Base-by-base conservation (phyloP, 306 rosid genomes). In the Begonia masoniana region DNA sequence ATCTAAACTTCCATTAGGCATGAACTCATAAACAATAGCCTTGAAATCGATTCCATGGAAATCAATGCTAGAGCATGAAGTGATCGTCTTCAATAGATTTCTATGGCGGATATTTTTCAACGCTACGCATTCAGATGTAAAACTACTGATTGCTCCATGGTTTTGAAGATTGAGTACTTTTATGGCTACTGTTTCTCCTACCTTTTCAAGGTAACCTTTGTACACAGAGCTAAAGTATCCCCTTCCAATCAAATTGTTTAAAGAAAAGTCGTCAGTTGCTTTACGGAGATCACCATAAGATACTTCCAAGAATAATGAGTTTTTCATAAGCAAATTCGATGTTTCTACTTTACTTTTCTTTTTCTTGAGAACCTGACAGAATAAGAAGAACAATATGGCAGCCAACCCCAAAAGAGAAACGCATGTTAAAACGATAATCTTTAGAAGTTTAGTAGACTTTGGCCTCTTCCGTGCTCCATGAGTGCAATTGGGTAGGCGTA, bases 61-160 rank as follows among this genome's bases (percentile, higher is more conserved):
- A 21, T 52, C 56, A 9, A 52, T 52, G 31, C 56, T 52, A 10
- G 56, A 52, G n/a, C 56, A 52, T 11, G n/a, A 31, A 4, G 56
- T 52, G 10, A 52, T n/a, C 5, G 41, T 19, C 3, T 15, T 52
- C 56, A 52, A 9, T 0, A 52, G 56, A 52, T 52, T 52, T 52
- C 41, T n/a, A 11, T 52, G 56, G 15, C 56, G 15, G 15, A 52
- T 23, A 23, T 52, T 21, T 23, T 23, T 52, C 56, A 52, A 17
- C 15, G 56, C 56, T 23, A 10, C 41, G 15, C 56, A 52, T 52
- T 52, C 56, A 10, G 56, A 31, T 13, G 31, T 52, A 39, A 52
- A 52, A 23, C 56, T 52, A 10, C 31, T 21, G 39, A 19, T 19
- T 3, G 56, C 12, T 19, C 39, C 56, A 19, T 14, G 5, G 39